These are phyloP conservation scores for Athelia psychrophila DNA, from an alignment of 1,284 basidiomycete species.

Conservation along the genomic window DNA sequence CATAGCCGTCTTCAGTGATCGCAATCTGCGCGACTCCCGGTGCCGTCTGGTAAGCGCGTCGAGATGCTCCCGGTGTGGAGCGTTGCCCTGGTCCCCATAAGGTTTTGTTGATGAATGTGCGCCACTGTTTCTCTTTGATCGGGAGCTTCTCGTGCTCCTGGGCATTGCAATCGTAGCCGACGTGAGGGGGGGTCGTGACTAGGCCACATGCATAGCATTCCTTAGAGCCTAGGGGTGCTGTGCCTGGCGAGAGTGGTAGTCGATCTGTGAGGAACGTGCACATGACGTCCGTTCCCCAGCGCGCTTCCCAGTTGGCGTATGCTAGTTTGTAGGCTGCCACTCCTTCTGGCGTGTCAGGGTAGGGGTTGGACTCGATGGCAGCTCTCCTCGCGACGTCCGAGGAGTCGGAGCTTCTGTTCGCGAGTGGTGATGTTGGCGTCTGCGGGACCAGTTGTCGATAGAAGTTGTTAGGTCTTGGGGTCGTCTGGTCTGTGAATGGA, in stretches of 20 bases:
- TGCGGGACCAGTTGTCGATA: not conserved
- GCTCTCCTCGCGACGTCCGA: slow-evolving; percentile 19
- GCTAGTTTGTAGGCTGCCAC: slow-evolving; percentile 19
- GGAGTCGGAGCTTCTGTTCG: slow-evolving; percentile 16
- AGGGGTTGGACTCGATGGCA: slow-evolving; percentile 25
- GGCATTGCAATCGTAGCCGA: slow-evolving; percentile 8
- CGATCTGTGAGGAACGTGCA: slow-evolving; percentile 17
- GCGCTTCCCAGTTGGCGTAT: slow-evolving; percentile 18
- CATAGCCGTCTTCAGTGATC: too few relatives aligned
- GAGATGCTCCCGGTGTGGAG: too few relatives aligned
- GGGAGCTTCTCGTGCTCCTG: slow-evolving; percentile 6
- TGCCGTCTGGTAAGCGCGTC: too few relatives aligned
- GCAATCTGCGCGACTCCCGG: too few relatives aligned
- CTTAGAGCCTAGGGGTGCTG: slow-evolving; percentile 21
- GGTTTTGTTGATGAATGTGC: not conserved
- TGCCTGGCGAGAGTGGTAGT: slow-evolving; percentile 14
- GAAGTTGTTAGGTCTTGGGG: slow-evolving; percentile 24
- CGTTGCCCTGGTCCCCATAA: too few relatives aligned
- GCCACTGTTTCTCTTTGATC: not conserved
- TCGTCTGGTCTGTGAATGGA: slow-evolving; percentile 15
- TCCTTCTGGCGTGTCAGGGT: slow-evolving; percentile 21
- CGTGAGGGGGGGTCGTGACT: slow-evolving; percentile 22
- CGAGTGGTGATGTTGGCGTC: slow-evolving; percentile 13
- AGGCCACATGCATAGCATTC: slow-evolving; percentile 16
- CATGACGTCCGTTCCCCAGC: slow-evolving; percentile 22